phyloP scores from a whole-genome alignment of 495 filamentous ascomycete genomes.

The Tuber microsphaerosporum region DNA sequence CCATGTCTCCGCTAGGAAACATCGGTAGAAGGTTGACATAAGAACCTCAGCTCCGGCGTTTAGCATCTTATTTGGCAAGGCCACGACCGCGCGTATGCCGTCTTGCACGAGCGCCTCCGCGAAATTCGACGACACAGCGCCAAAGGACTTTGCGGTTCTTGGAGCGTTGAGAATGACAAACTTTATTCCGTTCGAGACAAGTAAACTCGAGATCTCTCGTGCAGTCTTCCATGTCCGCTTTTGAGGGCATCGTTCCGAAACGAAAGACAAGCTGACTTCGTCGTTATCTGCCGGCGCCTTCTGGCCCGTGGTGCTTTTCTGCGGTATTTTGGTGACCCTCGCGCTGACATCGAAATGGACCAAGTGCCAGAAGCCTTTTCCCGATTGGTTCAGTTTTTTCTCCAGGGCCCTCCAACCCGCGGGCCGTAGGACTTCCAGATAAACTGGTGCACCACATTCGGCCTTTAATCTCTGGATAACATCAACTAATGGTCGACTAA shows the following conservation, averaged over 20 bases:
- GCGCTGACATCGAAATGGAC: conserved; percentile 28
- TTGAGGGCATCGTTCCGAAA: conserved; percentile 17
- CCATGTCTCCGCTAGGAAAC: conserved; percentile 14
- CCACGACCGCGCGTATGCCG: conserved; percentile 21
- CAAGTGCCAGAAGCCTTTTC: conserved; percentile 22
- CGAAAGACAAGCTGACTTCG: conserved; percentile 19
- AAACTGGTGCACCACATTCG: conserved; percentile 6
- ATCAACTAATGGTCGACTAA: conserved; percentile 19
- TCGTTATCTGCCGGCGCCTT: conserved; percentile 4
- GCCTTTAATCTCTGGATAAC: conserved; percentile 15
- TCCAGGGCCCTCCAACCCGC: conserved; percentile 25
- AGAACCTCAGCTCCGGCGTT: conserved; percentile 23
- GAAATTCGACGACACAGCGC: conserved; percentile 16
- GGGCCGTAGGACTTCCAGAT: conserved; percentile 26
- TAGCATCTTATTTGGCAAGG: conserved; percentile 26
- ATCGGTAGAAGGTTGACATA: conserved; percentile 25
- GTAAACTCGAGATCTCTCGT: conserved; percentile 13
- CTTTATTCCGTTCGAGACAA: conserved; percentile 15
- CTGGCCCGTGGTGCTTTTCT: neutral
- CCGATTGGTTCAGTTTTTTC: conserved; percentile 7
- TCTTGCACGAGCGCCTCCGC: conserved; percentile 16
- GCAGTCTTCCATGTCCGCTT: conserved; percentile 23
- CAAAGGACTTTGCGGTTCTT: conserved; percentile 15
- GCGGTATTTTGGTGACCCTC: neutral
- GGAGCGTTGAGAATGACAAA: conserved; percentile 24